These are phyloP conservation scores for Hawksworthiomyces lignivorus DNA, from an alignment of 2,329 filamentous ascomycete genomes.

Conservation along the genomic window DNA sequence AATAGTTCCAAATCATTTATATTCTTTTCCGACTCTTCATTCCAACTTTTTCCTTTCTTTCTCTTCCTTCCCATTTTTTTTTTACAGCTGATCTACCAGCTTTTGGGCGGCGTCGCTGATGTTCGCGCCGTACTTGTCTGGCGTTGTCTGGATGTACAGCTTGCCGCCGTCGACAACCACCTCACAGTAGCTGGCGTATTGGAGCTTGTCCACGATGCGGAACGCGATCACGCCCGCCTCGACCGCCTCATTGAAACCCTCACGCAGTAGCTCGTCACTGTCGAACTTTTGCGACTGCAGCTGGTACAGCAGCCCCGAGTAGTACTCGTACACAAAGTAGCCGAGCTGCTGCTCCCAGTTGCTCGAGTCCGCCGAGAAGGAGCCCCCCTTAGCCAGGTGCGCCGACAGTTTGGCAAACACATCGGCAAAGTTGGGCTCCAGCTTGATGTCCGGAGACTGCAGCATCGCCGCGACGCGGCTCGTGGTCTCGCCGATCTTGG, in stretches of 20 bases:
- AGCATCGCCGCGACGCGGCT: conserved; percentile 29
- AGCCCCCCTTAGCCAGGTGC: no score
- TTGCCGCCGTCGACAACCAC: conserved; percentile 38
- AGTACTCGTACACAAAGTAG: conserved; percentile 32
- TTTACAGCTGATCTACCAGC: conserved; percentile 28
- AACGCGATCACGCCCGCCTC: conserved; percentile 34
- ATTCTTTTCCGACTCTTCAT: no score
- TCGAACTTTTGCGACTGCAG: conserved; percentile 13
- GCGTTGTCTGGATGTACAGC: conserved; percentile 34
- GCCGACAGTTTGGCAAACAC: conserved; percentile 32
- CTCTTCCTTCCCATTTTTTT: no score
- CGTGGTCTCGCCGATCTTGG: conserved; percentile 31
- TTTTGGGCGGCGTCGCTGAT: conserved; percentile 25
- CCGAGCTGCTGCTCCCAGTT: conserved; percentile 41
- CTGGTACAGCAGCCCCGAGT: conserved; percentile 27
- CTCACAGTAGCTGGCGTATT: conserved; percentile 36
- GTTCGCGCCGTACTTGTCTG: conserved; percentile 29
- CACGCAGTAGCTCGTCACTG: conserved; percentile 37
- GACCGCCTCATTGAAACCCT: conserved; percentile 41
- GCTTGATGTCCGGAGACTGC: conserved; percentile 31
- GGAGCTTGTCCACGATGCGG: conserved; percentile 38
- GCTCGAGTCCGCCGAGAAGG: conserved; percentile 23
- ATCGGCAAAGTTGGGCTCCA: conserved; percentile 40
- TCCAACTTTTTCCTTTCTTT: no score
- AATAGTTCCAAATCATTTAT: no score